Conservation (phyloP, 2,329 filamentous ascomycete species). For the Diaporthe nobilis region DNA sequence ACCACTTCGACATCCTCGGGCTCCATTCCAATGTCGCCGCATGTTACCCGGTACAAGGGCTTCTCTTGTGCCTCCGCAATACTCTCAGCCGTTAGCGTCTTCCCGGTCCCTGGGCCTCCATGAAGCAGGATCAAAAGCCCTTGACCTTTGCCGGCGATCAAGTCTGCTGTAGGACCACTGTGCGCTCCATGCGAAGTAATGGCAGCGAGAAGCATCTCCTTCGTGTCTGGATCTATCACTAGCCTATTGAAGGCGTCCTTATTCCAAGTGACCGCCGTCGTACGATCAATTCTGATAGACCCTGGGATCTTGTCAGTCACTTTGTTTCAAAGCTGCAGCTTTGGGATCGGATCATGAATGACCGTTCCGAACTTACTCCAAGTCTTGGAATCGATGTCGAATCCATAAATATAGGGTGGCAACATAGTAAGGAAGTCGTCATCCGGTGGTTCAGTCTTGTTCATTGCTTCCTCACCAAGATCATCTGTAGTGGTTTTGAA, state of each 20-base stretch:
- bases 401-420: not conserved
- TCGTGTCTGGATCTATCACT: not conserved
- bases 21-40: not conserved
- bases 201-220: not conserved
- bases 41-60: not conserved
- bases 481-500: not conserved
- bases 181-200: not conserved
- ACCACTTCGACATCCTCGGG: not conserved
- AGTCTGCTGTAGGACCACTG: not conserved
- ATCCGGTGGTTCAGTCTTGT: not conserved
- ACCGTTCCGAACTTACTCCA: not conserved
- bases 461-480: not conserved
- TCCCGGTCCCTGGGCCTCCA: not conserved
- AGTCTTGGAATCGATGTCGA: not conserved
- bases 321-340: not conserved
- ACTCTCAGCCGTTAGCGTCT: not conserved
- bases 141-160: not conserved
- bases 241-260: not conserved
- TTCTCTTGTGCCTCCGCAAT: not conserved
- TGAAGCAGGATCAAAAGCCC: not conserved
- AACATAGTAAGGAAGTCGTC: constrained; percentile 1
- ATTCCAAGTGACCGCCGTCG: not conserved
- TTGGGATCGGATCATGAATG: not conserved
- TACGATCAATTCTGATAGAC: not conserved
- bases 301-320: not conserved